These are phyloP conservation scores for Raphidocelis subcapitata DNA, from an alignment of 139 green algal genomes.

Conservation along the genomic window DNA sequence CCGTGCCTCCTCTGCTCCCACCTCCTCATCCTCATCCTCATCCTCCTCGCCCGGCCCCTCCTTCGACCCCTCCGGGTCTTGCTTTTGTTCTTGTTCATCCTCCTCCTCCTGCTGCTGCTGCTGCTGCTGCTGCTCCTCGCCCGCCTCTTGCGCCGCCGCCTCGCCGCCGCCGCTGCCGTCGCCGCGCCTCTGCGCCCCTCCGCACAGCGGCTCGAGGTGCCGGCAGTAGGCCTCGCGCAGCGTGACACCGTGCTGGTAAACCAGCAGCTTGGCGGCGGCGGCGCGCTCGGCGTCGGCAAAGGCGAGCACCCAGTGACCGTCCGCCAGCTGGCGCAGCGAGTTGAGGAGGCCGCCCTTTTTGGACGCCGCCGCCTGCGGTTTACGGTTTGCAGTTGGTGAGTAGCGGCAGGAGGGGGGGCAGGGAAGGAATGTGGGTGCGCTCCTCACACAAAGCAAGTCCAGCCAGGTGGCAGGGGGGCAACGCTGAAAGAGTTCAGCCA, in stretches of 20 bases:
- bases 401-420: too few relatives aligned
- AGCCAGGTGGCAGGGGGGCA: too few relatives aligned
- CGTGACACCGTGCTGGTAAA: constrained; percentile 41
- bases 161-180: neutral
- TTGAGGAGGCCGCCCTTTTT: constrained; percentile 47
- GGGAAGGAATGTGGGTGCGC: too few relatives aligned
- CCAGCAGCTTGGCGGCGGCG: constrained; percentile 42
- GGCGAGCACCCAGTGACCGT: constrained; percentile 86
- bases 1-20: neutral
- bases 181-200: neutral
- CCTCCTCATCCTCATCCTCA: neutral
- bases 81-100: neutral
- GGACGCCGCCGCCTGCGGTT: constrained; percentile 1
- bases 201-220: constrained; percentile 34
- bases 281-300: constrained; percentile 61
- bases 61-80: neutral
- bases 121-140: neutral
- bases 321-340: constrained; percentile 59
- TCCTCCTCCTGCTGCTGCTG: neutral
- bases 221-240: constrained; percentile 41
- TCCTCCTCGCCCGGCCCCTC: neutral
- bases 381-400: too few relatives aligned
- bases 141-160: neutral
- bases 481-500: too few relatives aligned
- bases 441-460: too few relatives aligned